Base-by-base conservation (phyloP, 768 basidiomycete species). In the Filobasidium wieringae region DNA sequence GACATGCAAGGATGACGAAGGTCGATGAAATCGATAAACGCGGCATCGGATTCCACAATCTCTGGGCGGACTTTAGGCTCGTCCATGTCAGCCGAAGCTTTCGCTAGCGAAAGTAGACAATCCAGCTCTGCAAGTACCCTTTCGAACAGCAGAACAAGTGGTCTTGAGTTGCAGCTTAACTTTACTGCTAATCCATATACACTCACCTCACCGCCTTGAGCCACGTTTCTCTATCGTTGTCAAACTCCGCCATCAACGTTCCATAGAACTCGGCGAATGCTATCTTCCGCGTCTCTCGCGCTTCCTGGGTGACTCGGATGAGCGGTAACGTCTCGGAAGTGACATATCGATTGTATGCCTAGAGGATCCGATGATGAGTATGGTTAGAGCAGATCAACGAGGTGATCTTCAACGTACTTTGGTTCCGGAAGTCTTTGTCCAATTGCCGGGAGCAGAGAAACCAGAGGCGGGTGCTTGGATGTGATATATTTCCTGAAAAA, bases 51-150 rank as follows among this genome's bases (percentile, higher is more conserved):
- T 57, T 89, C 86, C 17, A 92, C 80, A 57, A 99, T 83, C 65
- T 84, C 82, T 0, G 95, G 95, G 59, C 95, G 77, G 68, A 95
- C 97, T n/a, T 82, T 80, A 2, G 95, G 95, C 72, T 95, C 89
- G 41, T 90, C 92, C 39, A 99, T 80, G 8, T 87, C 86, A n/a
- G 75, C 72, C 1, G 91, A 95, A 0, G 89, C 80, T 72, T 88
- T 92, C 4, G 93, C 87, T 47, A 97, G 76, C 64, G 88, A 88
- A 71, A 93, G 83, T 22, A 99, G 76, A 72, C 95, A 99, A 72
- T 99, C 95, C n/a, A 99, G 78, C 75, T 99, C 92, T 7, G 95
- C 86, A 51, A 93, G 80, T 15, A 88, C 83, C 34, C 88, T 82
- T 61, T 36, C 17, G 27, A n/a, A 27, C n/a, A n/a, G n/a, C n/a